Conservation (phyloP, 2,329 filamentous ascomycete genomes). For the Bipolaris sorokiniana region DNA sequence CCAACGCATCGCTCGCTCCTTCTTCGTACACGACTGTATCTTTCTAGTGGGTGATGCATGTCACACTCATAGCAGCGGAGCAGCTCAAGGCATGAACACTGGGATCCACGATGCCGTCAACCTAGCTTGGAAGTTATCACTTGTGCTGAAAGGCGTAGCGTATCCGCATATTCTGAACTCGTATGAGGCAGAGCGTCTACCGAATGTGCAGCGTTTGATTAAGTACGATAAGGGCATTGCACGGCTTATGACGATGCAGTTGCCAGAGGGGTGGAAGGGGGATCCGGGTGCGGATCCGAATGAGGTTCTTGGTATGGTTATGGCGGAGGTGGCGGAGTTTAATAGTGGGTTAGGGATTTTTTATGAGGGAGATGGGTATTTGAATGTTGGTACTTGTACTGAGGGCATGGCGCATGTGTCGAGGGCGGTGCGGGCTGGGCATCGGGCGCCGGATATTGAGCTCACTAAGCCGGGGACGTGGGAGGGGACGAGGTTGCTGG, state of each 20-base stretch:
- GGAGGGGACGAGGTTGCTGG: slow-evolving; percentile 53
- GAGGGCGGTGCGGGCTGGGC: slow-evolving; percentile 46
- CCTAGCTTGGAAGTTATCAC: slow-evolving; percentile 61
- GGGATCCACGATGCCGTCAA: slow-evolving; percentile 62
- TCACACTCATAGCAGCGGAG: slow-evolving; percentile 62
- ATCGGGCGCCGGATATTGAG: slow-evolving; percentile 55
- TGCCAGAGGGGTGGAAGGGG: slow-evolving; percentile 45
- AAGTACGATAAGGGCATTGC: slow-evolving; percentile 46
- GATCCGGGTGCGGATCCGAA: slow-evolving; percentile 37
- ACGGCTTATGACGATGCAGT: slow-evolving; percentile 42
- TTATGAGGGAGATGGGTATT: slow-evolving; percentile 43
- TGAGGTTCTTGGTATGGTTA: slow-evolving; percentile 33
- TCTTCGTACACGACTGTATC: slow-evolving; percentile 52
- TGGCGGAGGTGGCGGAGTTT: slow-evolving; percentile 40
- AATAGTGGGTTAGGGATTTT: slow-evolving; percentile 43
- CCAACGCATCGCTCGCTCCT: slow-evolving; percentile 48
- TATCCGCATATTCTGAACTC: slow-evolving; percentile 54
- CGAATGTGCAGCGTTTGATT: slow-evolving; percentile 55
- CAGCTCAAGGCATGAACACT: slow-evolving; percentile 65
- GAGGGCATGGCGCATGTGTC: neutral
- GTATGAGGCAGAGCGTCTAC: slow-evolving; percentile 57
- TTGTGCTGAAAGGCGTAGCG: slow-evolving; percentile 51
- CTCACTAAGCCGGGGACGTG: slow-evolving; percentile 56
- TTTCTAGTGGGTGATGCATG: slow-evolving; percentile 65
- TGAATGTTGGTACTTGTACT: slow-evolving; percentile 33